Evolutionary conservation across 768 basidiomycete genomes (phyloP).

Genomic region (Chalciporus piperatus): DNA sequence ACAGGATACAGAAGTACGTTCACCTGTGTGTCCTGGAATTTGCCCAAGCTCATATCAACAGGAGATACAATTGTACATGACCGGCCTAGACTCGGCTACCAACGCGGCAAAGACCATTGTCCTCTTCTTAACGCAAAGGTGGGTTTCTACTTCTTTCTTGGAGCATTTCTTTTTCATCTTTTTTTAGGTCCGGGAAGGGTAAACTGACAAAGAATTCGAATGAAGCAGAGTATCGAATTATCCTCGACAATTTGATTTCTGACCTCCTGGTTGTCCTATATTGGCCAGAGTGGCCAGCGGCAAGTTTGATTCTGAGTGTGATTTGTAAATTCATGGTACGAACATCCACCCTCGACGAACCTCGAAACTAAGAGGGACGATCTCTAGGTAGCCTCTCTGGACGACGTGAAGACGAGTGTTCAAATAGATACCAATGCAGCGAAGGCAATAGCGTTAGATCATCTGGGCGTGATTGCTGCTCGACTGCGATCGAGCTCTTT

Average conservation of each 20-base stretch:
- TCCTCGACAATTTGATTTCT: constrained; percentile 87
- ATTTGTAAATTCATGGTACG: constrained; percentile 83
- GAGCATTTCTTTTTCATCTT: neutral
- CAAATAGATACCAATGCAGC: constrained; percentile 77
- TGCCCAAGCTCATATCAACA: constrained; percentile 24
- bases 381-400: constrained; percentile 70
- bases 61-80: constrained; percentile 70
- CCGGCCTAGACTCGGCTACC: constrained; percentile 76
- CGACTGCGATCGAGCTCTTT: constrained; percentile 62
- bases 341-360: neutral
- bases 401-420: constrained; percentile 70
- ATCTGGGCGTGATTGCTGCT: constrained; percentile 90
- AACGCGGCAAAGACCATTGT: constrained; percentile 85
- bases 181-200: constrained; percentile 71
- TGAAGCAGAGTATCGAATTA: constrained; percentile 89
- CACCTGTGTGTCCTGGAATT: neutral
- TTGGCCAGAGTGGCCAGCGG: constrained; percentile 98
- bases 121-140: constrained; percentile 70
- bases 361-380: neutral
- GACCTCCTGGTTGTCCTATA: constrained; percentile 87
- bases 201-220: constrained; percentile 88
- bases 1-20: constrained; percentile 57
- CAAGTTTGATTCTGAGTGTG: constrained; percentile 75
- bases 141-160: neutral
- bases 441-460: constrained; percentile 88